Percentiles rank a stretch among this genome's conserved stretches.
phyloP scores from a whole-genome alignment of 129 eudicot genomes.

The Artemisia argyi region DNA sequence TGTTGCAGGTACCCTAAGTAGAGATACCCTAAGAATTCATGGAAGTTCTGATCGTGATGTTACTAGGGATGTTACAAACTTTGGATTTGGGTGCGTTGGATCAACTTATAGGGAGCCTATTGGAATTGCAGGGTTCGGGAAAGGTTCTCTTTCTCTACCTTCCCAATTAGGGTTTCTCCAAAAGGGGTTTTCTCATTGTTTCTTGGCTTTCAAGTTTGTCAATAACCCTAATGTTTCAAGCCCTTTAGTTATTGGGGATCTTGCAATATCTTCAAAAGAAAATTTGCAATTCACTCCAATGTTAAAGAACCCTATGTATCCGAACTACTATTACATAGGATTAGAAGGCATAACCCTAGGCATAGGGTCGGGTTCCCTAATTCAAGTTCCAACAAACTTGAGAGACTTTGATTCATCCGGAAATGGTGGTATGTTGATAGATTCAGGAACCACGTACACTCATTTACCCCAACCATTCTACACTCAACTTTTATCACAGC shows the following conservation, averaged over 20 bases:
- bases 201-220: slow-evolving; percentile 73
- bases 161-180: slow-evolving; percentile 77
- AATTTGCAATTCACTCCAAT: slow-evolving; percentile 69
- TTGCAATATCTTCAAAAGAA: slow-evolving; percentile 66
- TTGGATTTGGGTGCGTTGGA: slow-evolving; percentile 63
- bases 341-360: slow-evolving; percentile 59
- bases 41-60: slow-evolving; percentile 24
- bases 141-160: slow-evolving; percentile 69
- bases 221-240: slow-evolving; percentile 77
- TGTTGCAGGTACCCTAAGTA: slow-evolving; percentile 56
- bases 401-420: slow-evolving; percentile 58
- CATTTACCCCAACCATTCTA: slow-evolving; percentile 73
- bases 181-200: slow-evolving; percentile 84
- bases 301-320: slow-evolving; percentile 61
- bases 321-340: slow-evolving; percentile 72
- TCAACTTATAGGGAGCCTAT: slow-evolving; percentile 68
- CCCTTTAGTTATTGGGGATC: slow-evolving; percentile 70
- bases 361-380: slow-evolving; percentile 23
- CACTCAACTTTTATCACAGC: slow-evolving; percentile 40
- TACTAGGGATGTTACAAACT: slow-evolving; percentile 43
- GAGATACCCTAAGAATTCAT: slow-evolving; percentile 62
- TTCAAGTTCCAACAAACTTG: slow-evolving; percentile 55
- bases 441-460: slow-evolving; percentile 80
- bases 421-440: slow-evolving; percentile 74
- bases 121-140: slow-evolving; percentile 80